A percentile compares a stretch with the other conserved stretches of the same genome.
phyloP scores from a whole-genome alignment of 2,329 filamentous ascomycete genomes.

The Paramyrothecium roridum region DNA sequence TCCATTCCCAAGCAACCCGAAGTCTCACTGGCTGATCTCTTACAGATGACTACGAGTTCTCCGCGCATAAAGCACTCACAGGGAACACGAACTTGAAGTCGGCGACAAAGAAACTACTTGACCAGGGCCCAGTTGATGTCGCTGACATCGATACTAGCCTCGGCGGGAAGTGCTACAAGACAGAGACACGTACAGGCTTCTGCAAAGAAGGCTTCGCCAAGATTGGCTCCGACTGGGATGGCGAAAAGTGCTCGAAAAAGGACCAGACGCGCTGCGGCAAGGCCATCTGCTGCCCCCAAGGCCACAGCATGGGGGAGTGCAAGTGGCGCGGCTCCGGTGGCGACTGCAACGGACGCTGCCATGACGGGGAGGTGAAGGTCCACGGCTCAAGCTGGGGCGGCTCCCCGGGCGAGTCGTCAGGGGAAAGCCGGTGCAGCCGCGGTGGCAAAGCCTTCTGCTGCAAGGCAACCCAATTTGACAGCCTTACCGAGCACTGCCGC shows the following conservation, averaged over 20 bases:
- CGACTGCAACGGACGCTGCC: conserved; percentile 11
- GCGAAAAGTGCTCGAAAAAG: background rate
- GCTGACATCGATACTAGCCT: background rate
- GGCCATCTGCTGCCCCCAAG: conserved; percentile 8
- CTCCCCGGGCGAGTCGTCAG: conserved; percentile 1
- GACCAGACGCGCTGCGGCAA: conserved; percentile 1
- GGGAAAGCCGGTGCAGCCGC: conserved; percentile 2
- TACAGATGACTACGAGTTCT: conserved; percentile 1
- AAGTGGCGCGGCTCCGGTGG: conserved; percentile 8
- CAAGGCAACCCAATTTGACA: too few species aligned
- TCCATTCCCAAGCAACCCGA: background rate
- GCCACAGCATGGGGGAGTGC: conserved; percentile 2
- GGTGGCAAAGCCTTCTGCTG: conserved; percentile 4
- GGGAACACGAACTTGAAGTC: background rate
- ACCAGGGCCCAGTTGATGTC: background rate
- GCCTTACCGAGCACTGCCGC: background rate
- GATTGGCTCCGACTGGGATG: conserved; percentile 2
- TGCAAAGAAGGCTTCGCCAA: conserved; percentile 4
- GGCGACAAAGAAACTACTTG: background rate
- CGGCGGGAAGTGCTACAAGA: background rate
- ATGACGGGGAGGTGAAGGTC: conserved; percentile 7
- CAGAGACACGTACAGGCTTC: background rate
- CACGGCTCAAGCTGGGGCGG: conserved; percentile 5
- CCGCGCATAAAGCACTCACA: background rate
- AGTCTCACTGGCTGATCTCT: background rate